Conservation (phyloP, 139 green algal species). For the Astrephomene gubernaculifera region DNA sequence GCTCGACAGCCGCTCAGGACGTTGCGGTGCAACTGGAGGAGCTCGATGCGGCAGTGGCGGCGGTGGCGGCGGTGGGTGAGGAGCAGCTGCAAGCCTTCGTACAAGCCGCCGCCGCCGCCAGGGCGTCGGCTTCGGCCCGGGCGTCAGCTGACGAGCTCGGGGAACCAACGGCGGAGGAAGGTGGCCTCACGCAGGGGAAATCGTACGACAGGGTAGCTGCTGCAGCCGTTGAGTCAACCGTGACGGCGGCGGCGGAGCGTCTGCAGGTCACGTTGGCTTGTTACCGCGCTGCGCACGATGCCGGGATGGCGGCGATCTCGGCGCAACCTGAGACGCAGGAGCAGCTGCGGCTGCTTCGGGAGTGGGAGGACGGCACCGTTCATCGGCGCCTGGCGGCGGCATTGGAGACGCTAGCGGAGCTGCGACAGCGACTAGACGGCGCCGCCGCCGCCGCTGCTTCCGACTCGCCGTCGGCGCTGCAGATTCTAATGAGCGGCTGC, state of each 20-base stretch:
- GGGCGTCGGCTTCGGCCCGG: background rate
- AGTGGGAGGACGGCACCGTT: background rate
- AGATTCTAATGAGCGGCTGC: background rate
- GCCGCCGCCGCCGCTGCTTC: background rate
- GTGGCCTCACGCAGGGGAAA: background rate
- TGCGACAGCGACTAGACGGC: background rate
- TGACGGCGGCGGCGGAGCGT: background rate
- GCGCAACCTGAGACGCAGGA: background rate
- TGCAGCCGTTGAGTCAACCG: background rate
- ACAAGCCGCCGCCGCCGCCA: background rate
- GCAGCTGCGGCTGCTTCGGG: constrained; percentile 13
- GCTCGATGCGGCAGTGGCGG: background rate
- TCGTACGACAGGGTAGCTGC: constrained; percentile 5
- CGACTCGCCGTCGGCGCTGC: background rate
- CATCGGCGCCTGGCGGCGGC: constrained; percentile 6
- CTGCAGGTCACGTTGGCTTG: background rate
- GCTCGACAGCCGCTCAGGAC: too few species aligned
- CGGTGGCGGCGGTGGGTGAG: background rate
- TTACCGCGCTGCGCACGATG: background rate
- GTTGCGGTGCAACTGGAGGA: background rate
- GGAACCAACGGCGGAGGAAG: background rate
- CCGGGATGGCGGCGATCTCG: background rate
- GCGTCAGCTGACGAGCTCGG: background rate
- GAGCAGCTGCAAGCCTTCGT: constrained; percentile 9
- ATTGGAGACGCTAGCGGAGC: background rate